Evolutionary conservation across 495 filamentous ascomycete species (phyloP).

Genomic region (Hypoxylon lienhwacheense): DNA sequence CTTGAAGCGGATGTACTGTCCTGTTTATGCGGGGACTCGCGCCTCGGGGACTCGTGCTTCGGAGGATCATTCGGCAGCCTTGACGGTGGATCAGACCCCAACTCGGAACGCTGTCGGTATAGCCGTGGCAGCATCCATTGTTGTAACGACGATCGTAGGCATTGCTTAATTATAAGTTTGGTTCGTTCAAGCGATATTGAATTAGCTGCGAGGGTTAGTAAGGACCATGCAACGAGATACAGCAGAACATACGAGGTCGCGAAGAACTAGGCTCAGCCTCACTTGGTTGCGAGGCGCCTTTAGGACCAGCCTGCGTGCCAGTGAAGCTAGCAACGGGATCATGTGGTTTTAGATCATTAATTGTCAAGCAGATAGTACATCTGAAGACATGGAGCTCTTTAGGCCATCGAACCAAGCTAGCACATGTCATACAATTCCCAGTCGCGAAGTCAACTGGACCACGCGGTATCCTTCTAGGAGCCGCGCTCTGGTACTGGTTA

Average conservation of each 20-base stretch:
- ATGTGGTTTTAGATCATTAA: conserved; percentile 74
- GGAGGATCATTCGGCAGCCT: conserved; percentile 24
- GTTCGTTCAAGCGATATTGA: conserved; percentile 37
- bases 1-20: conserved; percentile 25
- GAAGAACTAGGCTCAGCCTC: conserved; percentile 8
- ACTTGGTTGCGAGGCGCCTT: conserved; percentile 15
- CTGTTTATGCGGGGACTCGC: conserved; percentile 24
- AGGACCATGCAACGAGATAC: background rate
- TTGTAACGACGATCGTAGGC: conserved; percentile 33
- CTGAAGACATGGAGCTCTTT: conserved; percentile 71
- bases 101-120: conserved; percentile 4
- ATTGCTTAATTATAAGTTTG: conserved; percentile 28
- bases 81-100: conserved; percentile 8
- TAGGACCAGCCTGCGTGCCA: conserved; percentile 17
- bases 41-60: too few relatives aligned
- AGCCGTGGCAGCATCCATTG: conserved; percentile 20
- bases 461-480: conserved; percentile 31
- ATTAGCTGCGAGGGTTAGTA: conserved; percentile 28
- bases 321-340: conserved; percentile 14
- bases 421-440: conserved; percentile 81
- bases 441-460: conserved; percentile 55
- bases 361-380: conserved; percentile 82
- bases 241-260: conserved; percentile 26
- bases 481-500: conserved; percentile 33
- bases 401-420: conserved; percentile 82